These are phyloP conservation scores for Daedalea quercina DNA, from an alignment of 768 basidiomycete genomes.

Conservation along the genomic window DNA sequence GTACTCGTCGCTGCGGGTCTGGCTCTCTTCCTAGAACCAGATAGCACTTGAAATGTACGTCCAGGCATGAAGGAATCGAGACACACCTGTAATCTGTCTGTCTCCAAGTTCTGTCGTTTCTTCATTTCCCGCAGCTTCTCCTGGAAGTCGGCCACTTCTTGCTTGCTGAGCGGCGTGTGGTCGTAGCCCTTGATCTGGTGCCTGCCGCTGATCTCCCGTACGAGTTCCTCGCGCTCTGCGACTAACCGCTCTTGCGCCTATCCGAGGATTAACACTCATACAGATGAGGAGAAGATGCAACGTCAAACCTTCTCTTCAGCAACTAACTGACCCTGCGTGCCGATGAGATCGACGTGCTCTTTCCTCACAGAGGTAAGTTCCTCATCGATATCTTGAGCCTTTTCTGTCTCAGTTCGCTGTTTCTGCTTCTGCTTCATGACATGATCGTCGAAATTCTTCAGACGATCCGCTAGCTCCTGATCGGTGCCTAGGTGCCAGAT, in stretches of 20 bases:
- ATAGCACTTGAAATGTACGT: too few relatives aligned
- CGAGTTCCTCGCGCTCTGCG: conserved; percentile 61
- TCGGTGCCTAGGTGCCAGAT: conserved; percentile 48
- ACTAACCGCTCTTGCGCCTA: conserved; percentile 74
- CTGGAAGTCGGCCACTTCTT: conserved; percentile 70
- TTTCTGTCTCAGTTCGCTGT: conserved; percentile 39
- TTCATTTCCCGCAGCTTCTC: conserved; percentile 57
- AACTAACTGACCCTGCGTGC: conserved; percentile 57
- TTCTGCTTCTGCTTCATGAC: conserved; percentile 45
- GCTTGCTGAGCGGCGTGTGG: conserved; percentile 59
- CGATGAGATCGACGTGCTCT: conserved; percentile 49
- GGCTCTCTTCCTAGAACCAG: conserved; percentile 52
- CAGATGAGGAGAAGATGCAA: not conserved
- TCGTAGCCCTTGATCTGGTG: conserved; percentile 72
- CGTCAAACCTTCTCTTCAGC: conserved; percentile 64
- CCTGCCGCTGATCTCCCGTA: conserved; percentile 62
- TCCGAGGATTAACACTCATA: not conserved
- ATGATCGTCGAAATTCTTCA: conserved; percentile 55
- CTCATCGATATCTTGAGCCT: conserved; percentile 56
- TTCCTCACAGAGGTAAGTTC: conserved; percentile 43
- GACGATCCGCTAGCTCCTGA: conserved; percentile 55
- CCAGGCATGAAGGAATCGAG: too few relatives aligned
- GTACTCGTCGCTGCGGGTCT: conserved; percentile 56
- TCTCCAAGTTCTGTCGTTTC: conserved; percentile 52
- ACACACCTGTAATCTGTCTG: conserved; percentile 63